Conservation (phyloP, 164 flowering plant genomes). For the Macadamia tetraphylla region DNA sequence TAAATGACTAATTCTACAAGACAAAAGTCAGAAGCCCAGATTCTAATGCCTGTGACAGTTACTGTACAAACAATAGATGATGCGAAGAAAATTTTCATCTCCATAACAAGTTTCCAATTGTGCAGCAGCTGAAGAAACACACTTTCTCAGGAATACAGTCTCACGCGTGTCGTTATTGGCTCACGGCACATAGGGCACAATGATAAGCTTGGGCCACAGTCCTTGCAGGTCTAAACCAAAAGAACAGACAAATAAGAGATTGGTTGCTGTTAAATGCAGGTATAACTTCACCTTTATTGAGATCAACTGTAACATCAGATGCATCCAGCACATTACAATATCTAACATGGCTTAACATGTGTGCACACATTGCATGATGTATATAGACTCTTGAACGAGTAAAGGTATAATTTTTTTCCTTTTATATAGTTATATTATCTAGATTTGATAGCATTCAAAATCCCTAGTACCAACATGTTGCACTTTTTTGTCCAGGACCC, state of each 20-base stretch:
- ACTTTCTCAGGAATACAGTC: slow-evolving; percentile 40
- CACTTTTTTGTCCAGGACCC: background rate
- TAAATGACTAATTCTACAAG: too few species aligned
- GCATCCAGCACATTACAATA: too few species aligned
- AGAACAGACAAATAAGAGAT: background rate
- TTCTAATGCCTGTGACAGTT: too few species aligned
- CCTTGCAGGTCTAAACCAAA: slow-evolving; percentile 66
- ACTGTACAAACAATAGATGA: background rate
- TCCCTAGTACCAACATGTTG: too few species aligned
- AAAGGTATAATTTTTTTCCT: too few species aligned
- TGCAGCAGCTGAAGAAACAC: background rate
- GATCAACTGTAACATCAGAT: too few species aligned
- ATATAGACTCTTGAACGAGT: too few species aligned
- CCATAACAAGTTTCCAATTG: background rate
- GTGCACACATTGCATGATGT: too few species aligned
- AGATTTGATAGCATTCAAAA: too few species aligned
- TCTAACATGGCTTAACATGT: too few species aligned
- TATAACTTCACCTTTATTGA: background rate
- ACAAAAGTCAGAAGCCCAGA: too few species aligned
- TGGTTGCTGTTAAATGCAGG: background rate
- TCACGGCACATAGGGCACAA: slow-evolving; percentile 67
- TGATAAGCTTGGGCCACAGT: slow-evolving; percentile 51
- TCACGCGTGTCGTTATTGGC: slow-evolving; percentile 60
- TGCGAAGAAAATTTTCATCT: background rate
- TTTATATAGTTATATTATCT: too few species aligned